Evolutionary conservation across 2,329 filamentous ascomycete species (phyloP), one percentile per base, ranked within the genome.

Genomic region (Pseudogymnoascus sp.): DNA sequence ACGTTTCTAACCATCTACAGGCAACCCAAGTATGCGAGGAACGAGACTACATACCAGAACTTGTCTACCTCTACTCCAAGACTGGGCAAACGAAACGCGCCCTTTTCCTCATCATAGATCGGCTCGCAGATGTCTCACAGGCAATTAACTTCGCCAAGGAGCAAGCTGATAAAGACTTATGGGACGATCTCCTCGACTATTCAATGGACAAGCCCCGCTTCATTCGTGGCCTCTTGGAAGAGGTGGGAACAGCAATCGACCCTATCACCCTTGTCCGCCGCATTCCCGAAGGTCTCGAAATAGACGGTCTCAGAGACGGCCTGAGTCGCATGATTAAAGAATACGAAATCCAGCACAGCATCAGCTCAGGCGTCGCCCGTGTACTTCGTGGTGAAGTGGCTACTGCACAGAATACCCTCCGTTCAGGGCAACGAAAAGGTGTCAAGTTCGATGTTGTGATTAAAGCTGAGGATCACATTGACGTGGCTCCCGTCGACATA

Each of bases 171-270:
- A 86, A 88, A 0, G 93, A 97, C 69, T 81, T 99, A 0, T 99
- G 95, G 95, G 90, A 96, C 67, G 93, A 97, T 71, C 81, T 99
- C 6, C 83, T 99, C 5, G 86, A 93, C 69, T 97, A 97, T 75
- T 93, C 90, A 66, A 97, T 99, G 95, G 92, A 97, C 77, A 96
- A 97, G 72, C 95, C 95, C 0, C 86, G 86, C 42, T 99, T 99
- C 77, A 97, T 99, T 68, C 88, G 91, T 11, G 93, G 90, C 0
- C 79, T 99, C 3, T 84, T 99, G 0, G 91, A 96, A 71, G 91
- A 97, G 77, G 93, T 96, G 1, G 95, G 95, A 37, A 97, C 93
- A 0, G 86, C 91, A 1, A 95, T 99, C 71, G 88, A 97, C 71
- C 95, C 95, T 0, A 93, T 97, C 66, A 89, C 88, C 14, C 84